Base-by-base conservation (phyloP, 73 alveolate species). In the Symbiodinium pilosum region DNA sequence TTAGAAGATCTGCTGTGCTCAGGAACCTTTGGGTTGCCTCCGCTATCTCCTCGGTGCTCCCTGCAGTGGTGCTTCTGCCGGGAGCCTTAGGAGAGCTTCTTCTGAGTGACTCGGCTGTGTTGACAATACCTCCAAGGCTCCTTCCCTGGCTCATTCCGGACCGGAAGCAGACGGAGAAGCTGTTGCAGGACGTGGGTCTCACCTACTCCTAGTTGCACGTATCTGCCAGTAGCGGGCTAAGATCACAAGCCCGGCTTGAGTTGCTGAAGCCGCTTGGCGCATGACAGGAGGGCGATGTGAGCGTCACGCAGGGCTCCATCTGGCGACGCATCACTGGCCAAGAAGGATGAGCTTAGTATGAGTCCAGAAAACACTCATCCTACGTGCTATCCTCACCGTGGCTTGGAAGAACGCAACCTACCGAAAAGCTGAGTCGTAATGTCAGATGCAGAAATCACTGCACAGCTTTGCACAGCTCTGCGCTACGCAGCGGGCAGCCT, bases 91-190 rank as follows among this genome's bases (percentile, higher is more conserved):
- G 26, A 16, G 20, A 26, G 30, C 73, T 54, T 26, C 26, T 16
- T n/a, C n/a, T n/a, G n/a, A 9, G 21, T 9, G 59, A 47, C 21
- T 47, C 59, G 6, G 6, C 59, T 14, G 59, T 14, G 21, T 14
- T 14, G 59, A 14, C 14, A 14, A 47, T 14, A 47, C 14, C 39
- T 28, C 81, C 81, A 18, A 64, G 81, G 81, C 81, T 93, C 42
- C 52, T 93, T 81, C 98, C 98, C 24, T 93, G 98, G 98, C 56
- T 93, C 36, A 93, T 93, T 89, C 98, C 98, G 30, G 93, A 93
- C 44, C 73, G 93, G 84, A 77, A 77, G 68, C 98, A 93, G 86
- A 93, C 98, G 43, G 98, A 93, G 47, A 93, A 93, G 54, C 68
- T 93, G 26, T 56, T 93, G 83, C 56, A 64, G 39, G 87, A 77